Conservation (phyloP, 2,329 filamentous ascomycete genomes). For the Fusarium torulosum region DNA sequence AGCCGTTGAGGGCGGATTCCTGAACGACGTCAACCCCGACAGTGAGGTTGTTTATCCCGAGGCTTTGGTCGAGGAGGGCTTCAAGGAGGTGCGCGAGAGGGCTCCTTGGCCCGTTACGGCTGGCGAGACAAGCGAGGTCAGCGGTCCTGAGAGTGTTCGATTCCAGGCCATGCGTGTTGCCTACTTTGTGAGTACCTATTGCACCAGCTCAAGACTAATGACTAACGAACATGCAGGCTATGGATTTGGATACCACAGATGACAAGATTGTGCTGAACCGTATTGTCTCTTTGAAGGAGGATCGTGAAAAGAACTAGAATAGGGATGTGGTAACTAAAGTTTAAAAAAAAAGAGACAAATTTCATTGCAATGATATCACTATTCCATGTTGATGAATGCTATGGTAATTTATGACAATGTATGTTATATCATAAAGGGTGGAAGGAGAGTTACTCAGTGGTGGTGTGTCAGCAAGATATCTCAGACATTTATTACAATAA, state of each 20-base stretch:
- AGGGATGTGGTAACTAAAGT: not conserved
- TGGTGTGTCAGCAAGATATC: no score
- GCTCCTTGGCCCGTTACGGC: conserved; percentile 87
- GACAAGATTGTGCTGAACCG: conserved; percentile 90
- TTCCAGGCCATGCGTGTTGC: conserved; percentile 94
- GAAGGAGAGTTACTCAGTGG: no score
- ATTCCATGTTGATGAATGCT: not conserved
- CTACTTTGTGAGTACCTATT: conserved; percentile 73
- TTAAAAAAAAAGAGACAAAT: conserved; percentile 2
- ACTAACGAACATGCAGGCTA: conserved; percentile 59
- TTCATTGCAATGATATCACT: not conserved
- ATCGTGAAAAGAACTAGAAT: conserved; percentile 71
- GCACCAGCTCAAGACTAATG: rapidly evolving
- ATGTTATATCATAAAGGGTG: no score
- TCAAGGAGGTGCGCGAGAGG: conserved; percentile 78
- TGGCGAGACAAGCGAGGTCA: conserved; percentile 73
- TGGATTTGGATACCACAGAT: conserved; percentile 82
- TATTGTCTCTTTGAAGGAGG: conserved; percentile 93
- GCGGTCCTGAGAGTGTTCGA: conserved; percentile 79
- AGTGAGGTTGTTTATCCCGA: conserved; percentile 83
- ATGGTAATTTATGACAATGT: no score
- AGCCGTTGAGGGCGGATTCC: conserved; percentile 80
- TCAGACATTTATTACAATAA: no score
- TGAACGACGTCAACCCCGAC: conserved; percentile 85
- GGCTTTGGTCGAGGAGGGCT: conserved; percentile 85